Evolutionary conservation across 306 rosid species (phyloP).

Genomic region (Prunus armeniaca): DNA sequence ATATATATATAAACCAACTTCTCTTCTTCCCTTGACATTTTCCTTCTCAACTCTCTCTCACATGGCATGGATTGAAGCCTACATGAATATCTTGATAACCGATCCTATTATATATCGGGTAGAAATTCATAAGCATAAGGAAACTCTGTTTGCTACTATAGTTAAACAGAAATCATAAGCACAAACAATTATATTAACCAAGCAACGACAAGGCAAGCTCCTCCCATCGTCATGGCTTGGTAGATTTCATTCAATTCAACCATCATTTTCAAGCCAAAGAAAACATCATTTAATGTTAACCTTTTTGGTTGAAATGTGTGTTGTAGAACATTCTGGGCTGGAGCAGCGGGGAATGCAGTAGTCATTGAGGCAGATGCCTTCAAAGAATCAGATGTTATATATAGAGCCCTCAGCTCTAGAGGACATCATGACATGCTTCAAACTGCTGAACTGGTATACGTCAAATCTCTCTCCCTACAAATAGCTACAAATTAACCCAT

Average conservation of each 20-base stretch:
- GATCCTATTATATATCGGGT: too few species aligned
- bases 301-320: slow-evolving; percentile 33
- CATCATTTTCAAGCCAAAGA: not conserved
- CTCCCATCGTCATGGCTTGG: too few species aligned
- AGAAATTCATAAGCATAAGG: too few species aligned
- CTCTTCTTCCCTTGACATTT: not conserved
- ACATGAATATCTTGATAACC: too few species aligned
- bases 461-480: not conserved
- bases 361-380: slow-evolving; percentile 94
- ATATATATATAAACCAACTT: not conserved
- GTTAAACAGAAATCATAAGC: too few species aligned
- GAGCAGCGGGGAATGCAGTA: slow-evolving; percentile 87
- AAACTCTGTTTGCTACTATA: too few species aligned
- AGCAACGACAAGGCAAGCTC: too few species aligned
- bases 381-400: slow-evolving; percentile 94
- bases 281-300: not conserved
- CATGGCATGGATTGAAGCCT: too few species aligned
- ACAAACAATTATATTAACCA: too few species aligned
- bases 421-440: slow-evolving; percentile 93
- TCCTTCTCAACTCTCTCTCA: too few species aligned
- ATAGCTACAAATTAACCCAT: not conserved
- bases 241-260: not conserved
- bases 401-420: slow-evolving; percentile 84
- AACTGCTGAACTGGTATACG: slow-evolving; percentile 88
- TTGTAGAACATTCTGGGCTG: slow-evolving; percentile 85